These are phyloP conservation scores for Acanthamoeba royreba DNA, from an alignment of 208 protist genomes.

Conservation along the genomic window DNA sequence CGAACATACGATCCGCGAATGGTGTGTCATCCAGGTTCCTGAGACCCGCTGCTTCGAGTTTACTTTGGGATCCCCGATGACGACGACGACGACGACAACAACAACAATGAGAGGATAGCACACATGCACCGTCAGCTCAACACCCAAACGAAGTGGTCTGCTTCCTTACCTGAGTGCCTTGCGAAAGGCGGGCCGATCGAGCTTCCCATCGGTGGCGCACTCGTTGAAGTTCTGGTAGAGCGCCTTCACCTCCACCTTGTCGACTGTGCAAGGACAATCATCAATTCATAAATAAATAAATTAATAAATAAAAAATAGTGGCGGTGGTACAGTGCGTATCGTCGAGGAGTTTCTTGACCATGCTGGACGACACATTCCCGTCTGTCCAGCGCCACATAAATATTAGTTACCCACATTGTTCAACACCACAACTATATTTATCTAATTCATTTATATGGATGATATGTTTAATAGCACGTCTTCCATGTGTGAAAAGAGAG, in stretches of 20 bases:
- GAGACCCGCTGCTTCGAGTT: constrained; percentile 53
- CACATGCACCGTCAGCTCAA: not conserved
- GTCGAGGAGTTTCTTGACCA: not conserved
- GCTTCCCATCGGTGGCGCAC: constrained; percentile 52
- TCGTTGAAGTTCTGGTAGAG: constrained; percentile 57
- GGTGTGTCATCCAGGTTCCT: constrained; percentile 67
- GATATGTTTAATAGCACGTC: not conserved
- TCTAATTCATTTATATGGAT: no score
- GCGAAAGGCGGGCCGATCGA: constrained; percentile 47
- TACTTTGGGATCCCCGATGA: no score
- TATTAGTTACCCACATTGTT: not conserved
- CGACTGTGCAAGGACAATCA: constrained; percentile 19
- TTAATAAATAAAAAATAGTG: not conserved
- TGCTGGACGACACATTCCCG: not conserved
- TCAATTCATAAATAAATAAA: not conserved
- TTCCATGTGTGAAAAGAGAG: not conserved
- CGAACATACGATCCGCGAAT: constrained; percentile 63
- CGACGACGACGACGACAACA: no score
- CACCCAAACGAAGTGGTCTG: no score
- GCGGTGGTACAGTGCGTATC: not conserved
- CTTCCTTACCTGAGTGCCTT: constrained; percentile 47
- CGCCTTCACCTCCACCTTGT: constrained; percentile 63
- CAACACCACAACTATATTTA: not conserved
- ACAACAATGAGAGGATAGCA: not conserved
- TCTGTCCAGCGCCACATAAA: not conserved